These are phyloP conservation scores for Cetraspora pellucida DNA, from an alignment of 192 early-diverging fungal genomes.

Conservation along the genomic window DNA sequence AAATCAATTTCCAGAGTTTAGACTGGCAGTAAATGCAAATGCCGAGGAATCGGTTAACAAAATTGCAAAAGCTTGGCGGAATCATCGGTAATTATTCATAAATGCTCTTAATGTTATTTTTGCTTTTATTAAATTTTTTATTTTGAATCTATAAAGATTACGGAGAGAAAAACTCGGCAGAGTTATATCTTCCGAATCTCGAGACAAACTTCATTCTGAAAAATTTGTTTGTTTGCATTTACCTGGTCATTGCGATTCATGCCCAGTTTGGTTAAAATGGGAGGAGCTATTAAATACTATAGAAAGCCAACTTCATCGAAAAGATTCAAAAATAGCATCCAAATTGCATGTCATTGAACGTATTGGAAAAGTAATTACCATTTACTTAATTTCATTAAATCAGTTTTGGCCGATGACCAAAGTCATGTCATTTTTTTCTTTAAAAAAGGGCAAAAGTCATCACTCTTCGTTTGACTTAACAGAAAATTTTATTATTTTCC, in stretches of 20 bases:
- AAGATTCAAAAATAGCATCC: background rate
- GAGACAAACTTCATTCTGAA: background rate
- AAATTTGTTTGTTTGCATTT: background rate
- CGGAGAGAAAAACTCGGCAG: background rate
- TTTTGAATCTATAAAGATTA: background rate
- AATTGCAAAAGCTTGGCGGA: conserved; percentile 4
- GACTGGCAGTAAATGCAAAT: too few relatives aligned
- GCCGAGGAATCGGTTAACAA: too few relatives aligned
- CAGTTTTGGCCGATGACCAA: too few relatives aligned
- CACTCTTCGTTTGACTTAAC: too few relatives aligned
- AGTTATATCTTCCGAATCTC: background rate
- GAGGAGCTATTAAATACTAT: background rate
- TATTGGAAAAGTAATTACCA: conserved; percentile 3
- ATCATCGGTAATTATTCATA: background rate
- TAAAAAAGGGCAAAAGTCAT: too few relatives aligned
- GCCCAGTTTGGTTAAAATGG: background rate
- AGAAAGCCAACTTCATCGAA: background rate
- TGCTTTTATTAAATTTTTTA: background rate
- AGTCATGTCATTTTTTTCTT: too few relatives aligned
- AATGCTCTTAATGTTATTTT: background rate
- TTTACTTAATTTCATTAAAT: too few relatives aligned
- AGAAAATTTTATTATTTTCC: background rate
- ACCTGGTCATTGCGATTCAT: background rate
- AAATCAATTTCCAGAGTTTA: too few relatives aligned
- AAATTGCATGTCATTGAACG: background rate